Evolutionary conservation across 495 filamentous ascomycete genomes (phyloP).

Genomic region (Neurospora sp.): DNA sequence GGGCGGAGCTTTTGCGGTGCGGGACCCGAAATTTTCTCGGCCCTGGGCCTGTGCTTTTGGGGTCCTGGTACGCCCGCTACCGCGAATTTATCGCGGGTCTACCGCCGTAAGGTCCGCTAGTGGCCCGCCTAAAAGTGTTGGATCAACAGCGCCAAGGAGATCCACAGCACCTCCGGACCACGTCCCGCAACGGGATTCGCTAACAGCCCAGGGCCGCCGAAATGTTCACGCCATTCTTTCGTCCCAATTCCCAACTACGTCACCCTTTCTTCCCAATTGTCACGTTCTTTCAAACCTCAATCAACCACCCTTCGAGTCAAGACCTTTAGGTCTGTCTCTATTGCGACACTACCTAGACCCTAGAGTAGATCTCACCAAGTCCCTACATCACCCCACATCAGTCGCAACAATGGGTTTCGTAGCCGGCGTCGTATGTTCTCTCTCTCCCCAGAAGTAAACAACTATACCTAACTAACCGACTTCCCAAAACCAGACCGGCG

Average conservation of each 20-base stretch:
- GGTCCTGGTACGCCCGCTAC: not conserved
- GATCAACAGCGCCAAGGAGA: not conserved
- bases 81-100: not conserved
- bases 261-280: not conserved
- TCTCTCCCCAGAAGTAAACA: not conserved
- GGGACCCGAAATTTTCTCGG: not conserved
- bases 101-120: not conserved
- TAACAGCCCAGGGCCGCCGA: not conserved
- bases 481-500: conserved; percentile 50
- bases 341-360: not conserved
- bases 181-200: not conserved
- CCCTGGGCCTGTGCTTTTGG: not conserved
- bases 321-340: not conserved
- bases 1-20: not conserved
- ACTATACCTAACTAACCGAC: conserved; percentile 6
- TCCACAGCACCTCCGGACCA: not conserved
- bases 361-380: not conserved
- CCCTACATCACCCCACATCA: not conserved
- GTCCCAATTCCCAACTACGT: not conserved
- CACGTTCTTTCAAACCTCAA: not conserved
- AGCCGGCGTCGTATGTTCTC: conserved; percentile 64
- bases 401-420: conserved; percentile 28
- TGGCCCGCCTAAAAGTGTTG: not conserved
- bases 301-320: not conserved
- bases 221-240: not conserved